Conservation (phyloP, 148 eudicot species). For the Cornus florida region DNA sequence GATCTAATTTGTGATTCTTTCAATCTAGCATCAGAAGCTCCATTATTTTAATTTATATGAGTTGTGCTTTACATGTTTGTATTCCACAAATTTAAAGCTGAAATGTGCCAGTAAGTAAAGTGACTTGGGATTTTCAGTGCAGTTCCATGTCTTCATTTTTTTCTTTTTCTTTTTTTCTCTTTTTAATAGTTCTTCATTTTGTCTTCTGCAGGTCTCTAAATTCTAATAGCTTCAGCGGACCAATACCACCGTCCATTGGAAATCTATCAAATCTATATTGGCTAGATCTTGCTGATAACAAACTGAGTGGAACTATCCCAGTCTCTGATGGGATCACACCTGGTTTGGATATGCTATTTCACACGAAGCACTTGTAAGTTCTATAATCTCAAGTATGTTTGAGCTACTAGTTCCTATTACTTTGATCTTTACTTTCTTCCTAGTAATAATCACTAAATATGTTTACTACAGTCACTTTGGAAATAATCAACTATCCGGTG, state of each 20-base stretch:
- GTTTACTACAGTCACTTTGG: slow-evolving; percentile 55
- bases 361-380: slow-evolving; percentile 64
- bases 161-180: too few species aligned
- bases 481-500: slow-evolving; percentile 60
- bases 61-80: background rate
- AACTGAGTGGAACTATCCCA: slow-evolving; percentile 58
- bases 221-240: slow-evolving; percentile 59
- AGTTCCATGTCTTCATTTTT: too few species aligned
- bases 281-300: slow-evolving; percentile 62
- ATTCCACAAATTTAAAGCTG: background rate
- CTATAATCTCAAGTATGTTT: background rate
- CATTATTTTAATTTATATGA: too few species aligned
- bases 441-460: background rate
- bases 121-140: too few species aligned
- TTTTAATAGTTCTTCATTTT: background rate
- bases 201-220: slow-evolving; percentile 56
- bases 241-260: slow-evolving; percentile 47
- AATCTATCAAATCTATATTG: slow-evolving; percentile 53
- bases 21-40: background rate
- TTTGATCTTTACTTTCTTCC: background rate
- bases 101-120: background rate
- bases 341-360: slow-evolving; percentile 57
- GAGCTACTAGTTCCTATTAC: background rate
- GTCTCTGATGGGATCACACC: slow-evolving; percentile 56
- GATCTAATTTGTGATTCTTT: background rate